Evolutionary conservation across 257 asterid genomes (phyloP).

Genomic region (Jasminum sambac): DNA sequence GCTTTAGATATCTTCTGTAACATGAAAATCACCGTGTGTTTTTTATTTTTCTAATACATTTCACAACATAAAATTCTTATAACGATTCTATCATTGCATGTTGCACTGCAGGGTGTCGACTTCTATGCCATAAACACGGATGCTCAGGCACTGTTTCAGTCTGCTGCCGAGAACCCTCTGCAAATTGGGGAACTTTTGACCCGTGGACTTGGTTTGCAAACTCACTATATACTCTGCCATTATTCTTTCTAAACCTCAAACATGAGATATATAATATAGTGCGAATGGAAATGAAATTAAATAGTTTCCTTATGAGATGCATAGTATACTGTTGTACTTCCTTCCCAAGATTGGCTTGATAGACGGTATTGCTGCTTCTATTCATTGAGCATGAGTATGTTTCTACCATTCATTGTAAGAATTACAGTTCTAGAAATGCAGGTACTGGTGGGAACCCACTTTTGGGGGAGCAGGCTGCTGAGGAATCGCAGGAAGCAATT

Average conservation of each 20-base stretch:
- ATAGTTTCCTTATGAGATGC: slow-evolving; percentile 18
- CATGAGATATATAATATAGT: slow-evolving; percentile 1
- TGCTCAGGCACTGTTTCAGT: slow-evolving; percentile 87
- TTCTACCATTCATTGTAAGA: neutral
- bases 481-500: slow-evolving; percentile 91
- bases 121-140: slow-evolving; percentile 95
- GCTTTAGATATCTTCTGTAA: neutral
- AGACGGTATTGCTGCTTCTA: slow-evolving; percentile 7
- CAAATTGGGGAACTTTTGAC: slow-evolving; percentile 98
- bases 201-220: slow-evolving; percentile 87
- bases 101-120: slow-evolving; percentile 79
- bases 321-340: slow-evolving; percentile 12
- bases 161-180: slow-evolving; percentile 85
- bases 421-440: slow-evolving; percentile 32
- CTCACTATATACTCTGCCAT: slow-evolving; percentile 22
- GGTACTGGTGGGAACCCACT: slow-evolving; percentile 98
- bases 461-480: slow-evolving; percentile 97
- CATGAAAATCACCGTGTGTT: neutral
- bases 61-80: slow-evolving; percentile 20
- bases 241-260: slow-evolving; percentile 14
- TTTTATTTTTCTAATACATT: neutral
- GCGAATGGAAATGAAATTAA: neutral
- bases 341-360: slow-evolving; percentile 13
- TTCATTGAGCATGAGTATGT: slow-evolving; percentile 2
- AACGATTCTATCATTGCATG: slow-evolving; percentile 18